A percentile compares a stretch with the other conserved stretches of the same genome.
Evolutionary conservation across 768 basidiomycete species (phyloP).

Genomic region (Russula dissimulans): DNA sequence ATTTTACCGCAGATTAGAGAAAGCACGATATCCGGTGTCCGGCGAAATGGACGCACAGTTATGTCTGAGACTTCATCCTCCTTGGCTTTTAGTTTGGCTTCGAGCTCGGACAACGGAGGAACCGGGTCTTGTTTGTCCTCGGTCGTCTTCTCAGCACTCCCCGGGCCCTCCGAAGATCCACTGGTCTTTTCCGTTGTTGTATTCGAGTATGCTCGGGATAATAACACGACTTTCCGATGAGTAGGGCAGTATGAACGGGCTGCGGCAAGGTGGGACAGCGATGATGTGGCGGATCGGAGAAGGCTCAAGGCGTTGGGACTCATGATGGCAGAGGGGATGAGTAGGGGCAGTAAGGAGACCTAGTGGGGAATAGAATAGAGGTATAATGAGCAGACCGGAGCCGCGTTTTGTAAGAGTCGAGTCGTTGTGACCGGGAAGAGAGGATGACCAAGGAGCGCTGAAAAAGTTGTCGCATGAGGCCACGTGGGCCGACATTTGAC

Average conservation of each 20-base stretch:
- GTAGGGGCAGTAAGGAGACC: constrained; percentile 6
- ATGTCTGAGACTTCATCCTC: constrained; percentile 76
- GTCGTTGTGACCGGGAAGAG: not conserved
- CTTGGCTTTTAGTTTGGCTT: constrained; percentile 65
- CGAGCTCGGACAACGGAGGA: constrained; percentile 25
- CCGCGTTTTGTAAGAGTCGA: not conserved
- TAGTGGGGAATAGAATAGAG: constrained; percentile 12
- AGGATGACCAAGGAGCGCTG: not conserved
- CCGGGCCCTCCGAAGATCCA: constrained; percentile 22
- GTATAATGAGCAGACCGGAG: not conserved
- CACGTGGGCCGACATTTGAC: not conserved
- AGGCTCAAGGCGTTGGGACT: constrained; percentile 41
- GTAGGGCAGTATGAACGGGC: constrained; percentile 28
- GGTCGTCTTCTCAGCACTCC: constrained; percentile 25
- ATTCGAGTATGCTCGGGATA: constrained; percentile 50
- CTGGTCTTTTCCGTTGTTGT: constrained; percentile 32
- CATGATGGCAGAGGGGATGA: constrained; percentile 31
- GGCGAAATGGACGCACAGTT: constrained; percentile 45
- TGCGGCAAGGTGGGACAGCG: constrained; percentile 42
- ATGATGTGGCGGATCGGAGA: constrained; percentile 52
- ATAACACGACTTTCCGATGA: constrained; percentile 21
- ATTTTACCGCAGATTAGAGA: constrained; percentile 11
- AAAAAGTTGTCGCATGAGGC: constrained; percentile 2
- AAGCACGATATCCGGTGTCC: not conserved
- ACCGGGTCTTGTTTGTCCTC: constrained; percentile 19